Base-by-base conservation (phyloP, 768 basidiomycete species). In the Lactarius vividus region DNA sequence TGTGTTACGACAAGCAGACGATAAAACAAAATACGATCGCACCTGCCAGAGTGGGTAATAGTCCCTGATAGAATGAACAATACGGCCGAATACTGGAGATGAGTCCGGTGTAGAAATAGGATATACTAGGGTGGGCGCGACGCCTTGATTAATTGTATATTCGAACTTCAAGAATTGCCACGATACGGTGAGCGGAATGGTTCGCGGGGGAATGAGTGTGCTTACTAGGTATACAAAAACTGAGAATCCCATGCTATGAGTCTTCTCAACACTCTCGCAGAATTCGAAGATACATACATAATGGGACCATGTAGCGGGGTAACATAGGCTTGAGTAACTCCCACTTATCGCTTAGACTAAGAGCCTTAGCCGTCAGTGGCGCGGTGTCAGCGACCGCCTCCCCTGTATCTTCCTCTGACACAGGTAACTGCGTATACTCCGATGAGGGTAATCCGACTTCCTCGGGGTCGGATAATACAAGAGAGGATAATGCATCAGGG, bases 11-110 rank as follows among this genome's bases (percentile, higher is more conserved):
- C 20, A 16, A 2, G 54, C n/a, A 63, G 31, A 31, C 39, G 44
- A 57, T 5, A 23, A 64, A 64, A 52, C 49, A 26, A 56, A 66
- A 69, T 68, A 72, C 6, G 69, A 71, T 65, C 81, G 29, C 67
- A 89, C 91, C 87, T 94, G 92, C 92, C 94, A 97, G 46, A 96
- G 83, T 1, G 95, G 95, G 77, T 98, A 98, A 74, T 95, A 98
- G 73, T 98, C 96, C 42, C 94, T 83, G 23, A 94, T 81, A 1
- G 85, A 87, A 71, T 91, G 86, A 63, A 98, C 92, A 65, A 98
- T 82, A 73, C 82, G 85, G 73, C 87, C 85, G 58, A 96, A 80
- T 15, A 93, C 58, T 62, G 85, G 82, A 66, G 88, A 80, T 5
- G 78, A 77, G 8, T 85, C 83, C 1, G 80, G 73, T 0, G 83